Evolutionary conservation across 768 basidiomycete species (phyloP).

Genomic region (Pleurotus platypus): DNA sequence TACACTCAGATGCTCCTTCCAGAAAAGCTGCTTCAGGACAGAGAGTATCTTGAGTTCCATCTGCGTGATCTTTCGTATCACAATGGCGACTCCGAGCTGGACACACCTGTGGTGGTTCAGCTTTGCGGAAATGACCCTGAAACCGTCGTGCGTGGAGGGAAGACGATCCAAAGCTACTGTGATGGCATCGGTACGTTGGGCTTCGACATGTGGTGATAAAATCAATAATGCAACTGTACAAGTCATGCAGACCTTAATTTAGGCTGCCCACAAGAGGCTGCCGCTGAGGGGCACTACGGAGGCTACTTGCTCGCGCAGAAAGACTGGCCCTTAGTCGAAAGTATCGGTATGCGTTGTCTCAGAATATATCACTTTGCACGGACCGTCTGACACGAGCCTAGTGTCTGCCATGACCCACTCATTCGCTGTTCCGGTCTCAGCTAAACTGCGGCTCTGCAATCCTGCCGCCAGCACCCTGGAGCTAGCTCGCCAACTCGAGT

Average conservation of each 20-base stretch:
- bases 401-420: slow-evolving; percentile 64
- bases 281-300: slow-evolving; percentile 64
- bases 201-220: not conserved
- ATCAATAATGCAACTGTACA: slow-evolving; percentile 9
- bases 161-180: slow-evolving; percentile 54
- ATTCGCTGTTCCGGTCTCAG: slow-evolving; percentile 60
- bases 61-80: slow-evolving; percentile 47
- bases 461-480: slow-evolving; percentile 49
- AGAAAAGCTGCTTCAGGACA: slow-evolving; percentile 56
- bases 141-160: slow-evolving; percentile 54
- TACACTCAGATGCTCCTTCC: slow-evolving; percentile 81
- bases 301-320: slow-evolving; percentile 71
- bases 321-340: slow-evolving; percentile 67
- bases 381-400: slow-evolving; percentile 18
- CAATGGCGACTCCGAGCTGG: slow-evolving; percentile 18
- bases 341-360: slow-evolving; percentile 45
- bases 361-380: not conserved
- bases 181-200: slow-evolving; percentile 61
- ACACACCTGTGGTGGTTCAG: slow-evolving; percentile 63
- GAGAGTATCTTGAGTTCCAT: slow-evolving; percentile 62
- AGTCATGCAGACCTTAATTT: slow-evolving; percentile 64
- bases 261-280: slow-evolving; percentile 74
- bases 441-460: slow-evolving; percentile 62
- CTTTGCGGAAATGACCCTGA: slow-evolving; percentile 72
- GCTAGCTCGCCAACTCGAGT: slow-evolving; percentile 55